Percentiles rank a stretch among this genome's conserved stretches.
Evolutionary conservation across 805 yeast genomes (phyloP).

Genomic region (Citeromyces matritensis): DNA sequence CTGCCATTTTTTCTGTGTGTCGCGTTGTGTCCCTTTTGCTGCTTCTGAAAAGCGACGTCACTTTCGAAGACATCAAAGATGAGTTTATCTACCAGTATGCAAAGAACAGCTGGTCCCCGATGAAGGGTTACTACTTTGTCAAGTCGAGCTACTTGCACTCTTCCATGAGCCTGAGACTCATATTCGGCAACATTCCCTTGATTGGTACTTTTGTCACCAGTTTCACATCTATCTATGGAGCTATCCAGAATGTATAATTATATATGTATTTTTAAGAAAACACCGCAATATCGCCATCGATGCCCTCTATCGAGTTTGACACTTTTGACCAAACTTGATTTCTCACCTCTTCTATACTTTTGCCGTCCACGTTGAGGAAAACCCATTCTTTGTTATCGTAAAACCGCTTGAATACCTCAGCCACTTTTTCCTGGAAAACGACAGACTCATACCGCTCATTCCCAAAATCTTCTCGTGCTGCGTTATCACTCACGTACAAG

Average conservation of each 20-base stretch:
- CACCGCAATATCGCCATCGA: constrained; percentile 3
- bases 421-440: constrained; percentile 65
- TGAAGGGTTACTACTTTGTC: constrained; percentile 7
- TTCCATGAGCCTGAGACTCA: constrained; percentile 20
- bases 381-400: constrained; percentile 17
- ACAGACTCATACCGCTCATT: constrained; percentile 79
- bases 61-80: constrained; percentile 9
- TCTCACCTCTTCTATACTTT: constrained; percentile 40
- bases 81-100: constrained; percentile 16
- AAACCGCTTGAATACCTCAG: constrained; percentile 35
- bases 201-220: constrained; percentile 29
- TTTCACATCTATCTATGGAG: constrained; percentile 31
- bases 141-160: constrained; percentile 18
- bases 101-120: constrained; percentile 12
- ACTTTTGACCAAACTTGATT: constrained; percentile 23
- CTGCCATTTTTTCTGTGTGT: constrained; percentile 29
- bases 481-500: constrained; percentile 38
- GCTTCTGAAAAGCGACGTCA: constrained; percentile 14
- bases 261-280: constrained; percentile 3
- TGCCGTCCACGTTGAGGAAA: constrained; percentile 44
- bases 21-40: constrained; percentile 24
- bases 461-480: constrained; percentile 69
- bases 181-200: constrained; percentile 31
- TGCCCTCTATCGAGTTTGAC: constrained; percentile 6
- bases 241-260: constrained; percentile 3